These are phyloP conservation scores for Eucalyptus regnans DNA, from an alignment of 345 rosid species.

Conservation along the genomic window DNA sequence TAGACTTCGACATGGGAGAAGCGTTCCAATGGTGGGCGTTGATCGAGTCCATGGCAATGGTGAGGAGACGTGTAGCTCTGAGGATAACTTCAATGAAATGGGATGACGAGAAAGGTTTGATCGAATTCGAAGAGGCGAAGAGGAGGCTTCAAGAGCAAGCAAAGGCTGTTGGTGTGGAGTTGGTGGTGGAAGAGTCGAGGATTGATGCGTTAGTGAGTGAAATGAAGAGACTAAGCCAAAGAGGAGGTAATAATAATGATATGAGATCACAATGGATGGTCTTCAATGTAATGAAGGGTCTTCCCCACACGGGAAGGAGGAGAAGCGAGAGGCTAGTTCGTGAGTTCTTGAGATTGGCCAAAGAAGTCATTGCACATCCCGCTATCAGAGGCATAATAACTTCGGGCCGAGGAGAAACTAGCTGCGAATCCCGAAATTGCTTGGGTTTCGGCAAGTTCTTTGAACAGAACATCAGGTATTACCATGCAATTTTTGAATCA, in stretches of 20 bases:
- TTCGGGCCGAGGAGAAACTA: constrained; percentile 24
- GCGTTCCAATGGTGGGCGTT: constrained; percentile 40
- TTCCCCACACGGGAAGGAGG: neutral
- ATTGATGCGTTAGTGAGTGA: constrained; percentile 15
- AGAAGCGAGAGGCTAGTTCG: neutral
- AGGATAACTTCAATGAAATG: constrained; percentile 21
- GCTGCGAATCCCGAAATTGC: neutral
- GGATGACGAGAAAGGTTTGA: constrained; percentile 8
- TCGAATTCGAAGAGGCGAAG: constrained; percentile 10
- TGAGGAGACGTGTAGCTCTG: neutral
- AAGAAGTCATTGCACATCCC: constrained; percentile 20
- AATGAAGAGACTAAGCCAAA: constrained; percentile 5
- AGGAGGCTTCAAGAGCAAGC: constrained; percentile 16
- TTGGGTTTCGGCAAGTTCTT: constrained; percentile 21
- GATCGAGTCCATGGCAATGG: constrained; percentile 14
- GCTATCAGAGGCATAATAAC: neutral
- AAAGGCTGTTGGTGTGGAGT: constrained; percentile 3
- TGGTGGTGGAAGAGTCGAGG: constrained; percentile 19
- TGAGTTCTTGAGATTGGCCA: constrained; percentile 10
- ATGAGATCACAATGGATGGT: neutral
- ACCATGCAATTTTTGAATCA: constrained; percentile 24
- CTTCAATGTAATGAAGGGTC: neutral
- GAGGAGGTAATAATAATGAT: neutral
- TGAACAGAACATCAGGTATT: constrained; percentile 11
- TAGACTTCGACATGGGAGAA: constrained; percentile 41